phyloP scores from a whole-genome alignment of 1,139 yeast genomes.

The Taphrina betulina region DNA sequence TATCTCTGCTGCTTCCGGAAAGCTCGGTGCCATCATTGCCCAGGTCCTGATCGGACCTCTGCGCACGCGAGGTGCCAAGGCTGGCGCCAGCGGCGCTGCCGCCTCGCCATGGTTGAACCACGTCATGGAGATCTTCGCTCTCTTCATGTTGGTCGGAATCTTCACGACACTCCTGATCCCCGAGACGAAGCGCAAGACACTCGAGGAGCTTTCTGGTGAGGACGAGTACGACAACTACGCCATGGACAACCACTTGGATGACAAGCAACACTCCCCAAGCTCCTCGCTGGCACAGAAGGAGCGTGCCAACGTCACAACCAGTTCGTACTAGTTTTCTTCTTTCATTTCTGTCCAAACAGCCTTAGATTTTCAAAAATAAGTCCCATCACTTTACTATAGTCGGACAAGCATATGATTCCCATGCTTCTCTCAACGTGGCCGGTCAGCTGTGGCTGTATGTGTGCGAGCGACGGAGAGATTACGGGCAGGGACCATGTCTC shows the following conservation, averaged over 20 bases:
- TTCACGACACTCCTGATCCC: conserved; percentile 67
- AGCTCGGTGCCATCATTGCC: conserved; percentile 94
- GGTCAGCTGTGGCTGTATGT: too few species aligned
- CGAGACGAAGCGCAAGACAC: conserved; percentile 63
- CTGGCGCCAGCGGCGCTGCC: conserved; percentile 52
- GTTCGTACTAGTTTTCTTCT: background rate
- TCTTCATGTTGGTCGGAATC: conserved; percentile 81
- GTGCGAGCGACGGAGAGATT: too few species aligned
- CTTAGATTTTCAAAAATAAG: too few species aligned
- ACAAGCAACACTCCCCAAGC: conserved; percentile 6
- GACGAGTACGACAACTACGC: conserved; percentile 14
- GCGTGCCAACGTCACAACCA: conserved; percentile 5
- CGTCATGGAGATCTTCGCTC: conserved; percentile 88
- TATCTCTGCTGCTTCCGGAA: conserved; percentile 93
- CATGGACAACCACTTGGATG: conserved; percentile 1
- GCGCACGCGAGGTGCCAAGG: conserved; percentile 74
- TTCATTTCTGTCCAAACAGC: background rate
- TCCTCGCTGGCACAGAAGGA: conserved; percentile 21
- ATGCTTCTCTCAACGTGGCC: too few species aligned
- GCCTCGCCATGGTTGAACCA: conserved; percentile 79
- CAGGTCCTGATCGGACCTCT: conserved; percentile 80
- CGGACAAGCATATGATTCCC: too few species aligned
- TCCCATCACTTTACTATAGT: too few species aligned
- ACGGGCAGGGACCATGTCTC: too few species aligned
- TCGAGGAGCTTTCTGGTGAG: conserved; percentile 30